Evolutionary conservation across 2,329 filamentous ascomycete genomes (phyloP), one percentile per base, ranked within the genome.

Genomic region (Nothophoma quercina): DNA sequence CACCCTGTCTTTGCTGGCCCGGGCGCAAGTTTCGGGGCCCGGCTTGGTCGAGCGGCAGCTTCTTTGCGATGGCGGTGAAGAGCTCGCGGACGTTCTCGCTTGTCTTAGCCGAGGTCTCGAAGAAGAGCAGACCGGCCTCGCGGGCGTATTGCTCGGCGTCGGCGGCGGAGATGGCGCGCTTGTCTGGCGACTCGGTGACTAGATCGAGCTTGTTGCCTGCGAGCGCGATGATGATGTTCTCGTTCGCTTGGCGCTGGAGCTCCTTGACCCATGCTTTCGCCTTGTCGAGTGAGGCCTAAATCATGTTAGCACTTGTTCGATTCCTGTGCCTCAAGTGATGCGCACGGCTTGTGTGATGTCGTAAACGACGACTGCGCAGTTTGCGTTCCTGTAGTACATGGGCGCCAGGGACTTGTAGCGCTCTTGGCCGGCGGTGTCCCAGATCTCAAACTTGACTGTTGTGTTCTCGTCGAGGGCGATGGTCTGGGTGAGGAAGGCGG

Each of bases 191-290:
- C 72, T 96, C 93, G 59, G 87, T 93, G 58, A 97, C 95, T 65
- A 99, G 81, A 83, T 99, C 95, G 71, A 96, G 83, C 81, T 99
- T 69, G 62, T 99, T 99, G 59, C 95, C 95, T 45, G 93, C 95
- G 34, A 99, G 87, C 38, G 95, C 95, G 71, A 99, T 99, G 77
- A 99, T 93, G 76, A 99, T 99, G 79, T 98, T 98, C 79, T 99
- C 95, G 81, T 98, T 99, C 59, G 96, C 95, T 79, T 99, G 95
- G 73, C 95, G 88, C 78, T 99, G 95, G 48, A 99, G 87, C 76
- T 99, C 95, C 80, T 98, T 98, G 54, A 99, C 93, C 95, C 95
- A 99, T 35, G 93, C 90, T 79, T 99, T 99, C 66, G 96, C 96
- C 83, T 99, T 99, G 78, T 99, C 96, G 71, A 99, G 83, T 39